Conservation (phyloP, 1,284 basidiomycete genomes). For the Leucoagaricus sp. region DNA sequence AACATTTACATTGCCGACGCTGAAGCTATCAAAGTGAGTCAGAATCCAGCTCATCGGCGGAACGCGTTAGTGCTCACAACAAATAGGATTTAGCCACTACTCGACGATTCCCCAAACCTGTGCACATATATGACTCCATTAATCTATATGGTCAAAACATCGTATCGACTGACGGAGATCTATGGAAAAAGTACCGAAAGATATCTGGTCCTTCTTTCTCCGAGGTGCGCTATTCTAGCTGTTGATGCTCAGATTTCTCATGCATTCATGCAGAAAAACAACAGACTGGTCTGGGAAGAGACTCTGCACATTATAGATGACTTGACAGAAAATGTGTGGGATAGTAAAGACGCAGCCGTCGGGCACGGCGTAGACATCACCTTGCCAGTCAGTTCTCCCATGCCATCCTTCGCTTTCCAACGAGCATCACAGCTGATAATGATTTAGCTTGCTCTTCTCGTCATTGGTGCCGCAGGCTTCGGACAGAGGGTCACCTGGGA, state of each 20-base stretch:
- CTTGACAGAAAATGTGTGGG: conserved; percentile 41
- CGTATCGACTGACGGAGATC: conserved; percentile 58
- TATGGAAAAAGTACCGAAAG: conserved; percentile 62
- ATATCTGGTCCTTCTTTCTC: conserved; percentile 43
- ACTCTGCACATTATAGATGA: conserved; percentile 45
- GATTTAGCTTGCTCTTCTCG: conserved; percentile 55
- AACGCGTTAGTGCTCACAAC: not conserved
- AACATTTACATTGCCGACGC: conserved; percentile 35
- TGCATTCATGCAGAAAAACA: conserved; percentile 42
- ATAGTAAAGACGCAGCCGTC: conserved; percentile 26
- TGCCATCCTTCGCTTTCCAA: too few species aligned
- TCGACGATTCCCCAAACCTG: conserved; percentile 38
- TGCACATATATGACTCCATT: conserved; percentile 30
- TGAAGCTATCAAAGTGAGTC: conserved; percentile 35
- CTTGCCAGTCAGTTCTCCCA: conserved; percentile 41
- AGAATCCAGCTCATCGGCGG: not conserved
- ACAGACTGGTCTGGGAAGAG: conserved; percentile 59
- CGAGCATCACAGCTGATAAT: too few species aligned
- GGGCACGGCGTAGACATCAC: conserved; percentile 45
- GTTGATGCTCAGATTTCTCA: not conserved
- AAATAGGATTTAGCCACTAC: conserved; percentile 36
- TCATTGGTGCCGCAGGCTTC: conserved; percentile 60
- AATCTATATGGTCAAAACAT: conserved; percentile 51
- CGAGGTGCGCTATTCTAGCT: conserved; percentile 26
- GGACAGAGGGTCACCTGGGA: conserved; percentile 53